These are phyloP conservation scores for Yamagishiella unicocca DNA, from an alignment of 139 green algal genomes.

Conservation along the genomic window DNA sequence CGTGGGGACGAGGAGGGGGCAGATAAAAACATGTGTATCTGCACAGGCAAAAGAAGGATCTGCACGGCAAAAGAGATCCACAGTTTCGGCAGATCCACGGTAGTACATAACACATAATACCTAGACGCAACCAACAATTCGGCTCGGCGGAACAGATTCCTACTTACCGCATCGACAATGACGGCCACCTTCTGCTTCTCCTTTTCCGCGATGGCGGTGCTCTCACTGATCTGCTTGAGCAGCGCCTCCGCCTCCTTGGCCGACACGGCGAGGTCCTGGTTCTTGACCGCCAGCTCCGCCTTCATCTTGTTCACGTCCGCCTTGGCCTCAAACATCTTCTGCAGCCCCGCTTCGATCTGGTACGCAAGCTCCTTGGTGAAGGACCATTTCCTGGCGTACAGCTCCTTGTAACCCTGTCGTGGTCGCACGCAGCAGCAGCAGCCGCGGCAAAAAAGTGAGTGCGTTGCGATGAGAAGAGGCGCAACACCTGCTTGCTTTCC, in stretches of 20 bases:
- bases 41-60: too few species aligned
- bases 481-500: too few species aligned
- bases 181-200: conserved; percentile 89
- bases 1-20: too few species aligned
- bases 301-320: conserved; percentile 92
- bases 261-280: conserved; percentile 88
- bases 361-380: conserved; percentile 74
- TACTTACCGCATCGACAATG: conserved; percentile 82
- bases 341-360: conserved; percentile 84
- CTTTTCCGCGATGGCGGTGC: conserved; percentile 92
- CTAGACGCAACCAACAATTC: too few species aligned
- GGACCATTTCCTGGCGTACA: conserved; percentile 89
- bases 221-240: conserved; percentile 91
- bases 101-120: too few species aligned
- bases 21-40: too few species aligned
- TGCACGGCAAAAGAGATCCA: too few species aligned
- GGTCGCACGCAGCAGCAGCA: too few species aligned
- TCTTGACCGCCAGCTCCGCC: conserved; percentile 93
- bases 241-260: conserved; percentile 88
- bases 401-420: conserved; percentile 88
- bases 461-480: too few species aligned
- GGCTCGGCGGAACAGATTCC: too few species aligned
- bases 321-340: conserved; percentile 96
- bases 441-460: too few species aligned
- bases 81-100: too few species aligned